Evolutionary conservation across 306 rosid genomes (phyloP).

Genomic region (Cicer arietinum): DNA sequence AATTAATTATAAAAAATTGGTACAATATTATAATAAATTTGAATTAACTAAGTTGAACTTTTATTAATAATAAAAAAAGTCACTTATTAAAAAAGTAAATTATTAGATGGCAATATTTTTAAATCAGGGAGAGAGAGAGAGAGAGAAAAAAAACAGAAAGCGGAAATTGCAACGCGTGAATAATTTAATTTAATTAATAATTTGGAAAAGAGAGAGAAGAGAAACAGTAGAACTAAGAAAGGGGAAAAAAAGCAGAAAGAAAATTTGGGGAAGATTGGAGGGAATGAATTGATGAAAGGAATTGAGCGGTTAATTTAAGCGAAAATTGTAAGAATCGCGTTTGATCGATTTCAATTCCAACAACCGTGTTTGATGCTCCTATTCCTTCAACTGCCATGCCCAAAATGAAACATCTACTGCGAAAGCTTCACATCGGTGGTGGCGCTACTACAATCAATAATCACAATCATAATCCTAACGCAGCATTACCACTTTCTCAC

Average conservation of each 20-base stretch:
- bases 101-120: not conserved
- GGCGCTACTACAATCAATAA: slow-evolving; percentile 38
- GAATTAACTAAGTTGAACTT: no score
- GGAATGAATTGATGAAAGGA: slow-evolving; percentile 23
- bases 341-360: not conserved
- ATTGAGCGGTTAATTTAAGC: slow-evolving; percentile 42
- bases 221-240: not conserved
- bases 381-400: slow-evolving; percentile 57
- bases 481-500: slow-evolving; percentile 43
- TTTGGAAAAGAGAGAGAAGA: not conserved
- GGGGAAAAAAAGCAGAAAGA: not conserved
- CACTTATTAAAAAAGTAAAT: not conserved
- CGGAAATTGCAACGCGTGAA: slow-evolving; percentile 14
- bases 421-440: slow-evolving; percentile 99
- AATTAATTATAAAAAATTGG: no score
- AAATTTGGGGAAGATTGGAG: slow-evolving; percentile 33
- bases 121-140: not conserved
- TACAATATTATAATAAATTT: no score
- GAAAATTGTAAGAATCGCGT: slow-evolving; percentile 11
- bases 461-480: slow-evolving; percentile 61
- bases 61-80: not conserved
- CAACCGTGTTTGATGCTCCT: slow-evolving; percentile 45
- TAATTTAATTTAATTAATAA: not conserved
- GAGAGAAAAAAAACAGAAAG: not conserved
- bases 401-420: slow-evolving; percentile 88